A percentile compares a stretch with the other conserved stretches of the same genome.
phyloP scores from a whole-genome alignment of 495 filamentous ascomycete genomes.

The Venustampulla echinocandica region DNA sequence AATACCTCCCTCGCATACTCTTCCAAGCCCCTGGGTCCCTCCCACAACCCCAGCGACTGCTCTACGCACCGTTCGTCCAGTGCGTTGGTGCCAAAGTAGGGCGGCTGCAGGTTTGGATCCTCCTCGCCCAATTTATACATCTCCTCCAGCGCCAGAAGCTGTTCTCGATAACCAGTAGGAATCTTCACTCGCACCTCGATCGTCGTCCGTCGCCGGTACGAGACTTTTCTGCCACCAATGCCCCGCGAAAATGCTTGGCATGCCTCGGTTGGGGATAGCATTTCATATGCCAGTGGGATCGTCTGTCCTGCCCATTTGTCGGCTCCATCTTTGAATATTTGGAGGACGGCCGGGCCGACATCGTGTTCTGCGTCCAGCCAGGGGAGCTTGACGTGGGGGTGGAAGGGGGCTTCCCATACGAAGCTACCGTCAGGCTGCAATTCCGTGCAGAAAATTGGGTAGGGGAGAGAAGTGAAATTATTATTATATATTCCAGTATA shows the following conservation, averaged over 20 bases:
- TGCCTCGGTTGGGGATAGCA: constrained; percentile 73
- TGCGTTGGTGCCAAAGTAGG: constrained; percentile 44
- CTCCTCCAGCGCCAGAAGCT: constrained; percentile 65
- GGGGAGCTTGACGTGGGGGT: constrained; percentile 77
- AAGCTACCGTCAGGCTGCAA: constrained; percentile 75
- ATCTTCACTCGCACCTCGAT: constrained; percentile 82
- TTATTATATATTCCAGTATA: constrained; percentile 99
- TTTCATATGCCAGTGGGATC: constrained; percentile 82
- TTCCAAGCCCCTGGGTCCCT: constrained; percentile 82
- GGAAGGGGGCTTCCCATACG: constrained; percentile 90
- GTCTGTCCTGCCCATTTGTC: constrained; percentile 70
- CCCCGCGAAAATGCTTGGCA: constrained; percentile 71
- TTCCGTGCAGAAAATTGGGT: constrained; percentile 92
- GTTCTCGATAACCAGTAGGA: constrained; percentile 81
- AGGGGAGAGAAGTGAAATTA: constrained; percentile 90
- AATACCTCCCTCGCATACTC: constrained; percentile 96
- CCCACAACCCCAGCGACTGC: constrained; percentile 74
- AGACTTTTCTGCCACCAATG: constrained; percentile 66
- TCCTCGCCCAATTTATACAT: constrained; percentile 50
- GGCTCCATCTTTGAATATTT: constrained; percentile 90
- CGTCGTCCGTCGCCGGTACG: constrained; percentile 58
- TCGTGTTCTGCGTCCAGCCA: constrained; percentile 98
- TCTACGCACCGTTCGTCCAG: constrained; percentile 55
- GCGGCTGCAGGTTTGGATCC: constrained; percentile 43
- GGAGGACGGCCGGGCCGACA: constrained; percentile 85